Evolutionary conservation across 495 filamentous ascomycete genomes (phyloP), one percentile per base, ranked within the genome.

Genomic region (Opeltia flavorubescens): DNA sequence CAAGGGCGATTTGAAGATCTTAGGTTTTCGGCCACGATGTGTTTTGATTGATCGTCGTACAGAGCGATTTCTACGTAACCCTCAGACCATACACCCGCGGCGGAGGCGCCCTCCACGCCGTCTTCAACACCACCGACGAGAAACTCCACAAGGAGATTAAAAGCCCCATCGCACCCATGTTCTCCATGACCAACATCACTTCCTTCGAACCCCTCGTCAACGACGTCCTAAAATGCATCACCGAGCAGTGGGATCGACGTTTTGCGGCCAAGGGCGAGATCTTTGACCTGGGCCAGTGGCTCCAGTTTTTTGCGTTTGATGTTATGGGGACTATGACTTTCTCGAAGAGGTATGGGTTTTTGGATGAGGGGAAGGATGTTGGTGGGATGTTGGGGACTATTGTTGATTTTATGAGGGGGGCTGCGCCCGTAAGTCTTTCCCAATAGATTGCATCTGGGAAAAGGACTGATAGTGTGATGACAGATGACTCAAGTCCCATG

Each of bases 221-320:
- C 44, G 18, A 15, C 12, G 34, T 28, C 2, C 60, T 42, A 31
- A 36, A n/a, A 27, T 44, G 53, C 34, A 56, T 66, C 4, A 24
- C 54, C 21, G 25, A 52, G 34, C 51, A 62, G 35, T 12, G 64
- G 13, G 54, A 46, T 29, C 2, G 12, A 0, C 21, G 40, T 1
- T 43, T 43, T 21, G 40, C 23, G 0, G 0, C 20, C 4, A 43
- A 15, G 21, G 1, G 15, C 1, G 0, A 43, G 3, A 35, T 44
- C 0, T 64, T 57, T 29, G 56, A 66, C 39, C 43, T 70, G 0
- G 61, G 53, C 0, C 35, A 48, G 1, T 71, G 64, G 66, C 25
- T 72, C 18, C 68, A 72, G 36, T 62, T 51, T 45, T 73, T 66
- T 50, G 67, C 68, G 0, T 68, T 67, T 46, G 66, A 69, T 48